Evolutionary conservation across 768 basidiomycete genomes (phyloP).

Genomic region (Butyriboletus loyo): DNA sequence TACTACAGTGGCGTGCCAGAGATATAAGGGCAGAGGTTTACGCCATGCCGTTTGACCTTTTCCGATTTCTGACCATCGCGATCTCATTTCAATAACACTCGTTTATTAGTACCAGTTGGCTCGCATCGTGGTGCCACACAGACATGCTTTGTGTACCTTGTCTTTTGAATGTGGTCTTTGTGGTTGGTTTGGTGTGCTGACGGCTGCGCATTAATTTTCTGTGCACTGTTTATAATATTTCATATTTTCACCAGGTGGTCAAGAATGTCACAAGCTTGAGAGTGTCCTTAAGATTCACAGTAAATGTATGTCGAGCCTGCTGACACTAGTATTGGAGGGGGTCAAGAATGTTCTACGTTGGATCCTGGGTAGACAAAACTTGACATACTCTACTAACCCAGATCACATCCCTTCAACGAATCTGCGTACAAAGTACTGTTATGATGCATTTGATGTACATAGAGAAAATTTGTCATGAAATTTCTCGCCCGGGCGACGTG

Average conservation of each 20-base stretch:
- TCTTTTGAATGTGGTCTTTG: not conserved
- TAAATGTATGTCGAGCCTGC: not conserved
- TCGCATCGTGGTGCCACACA: not conserved
- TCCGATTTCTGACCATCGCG: not conserved
- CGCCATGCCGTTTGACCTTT: not conserved
- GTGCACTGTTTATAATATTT: not conserved
- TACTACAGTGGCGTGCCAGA: conserved; percentile 28
- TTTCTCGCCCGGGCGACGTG: not conserved
- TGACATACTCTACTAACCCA: too few relatives aligned
- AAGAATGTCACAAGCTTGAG: too few relatives aligned
- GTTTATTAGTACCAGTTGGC: not conserved
- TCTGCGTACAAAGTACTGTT: not conserved
- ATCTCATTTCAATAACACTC: not conserved
- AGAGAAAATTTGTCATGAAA: not conserved
- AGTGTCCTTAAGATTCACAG: too few relatives aligned
- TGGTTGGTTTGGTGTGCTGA: not conserved
- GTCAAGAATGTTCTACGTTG: too few relatives aligned
- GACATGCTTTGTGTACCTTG: not conserved
- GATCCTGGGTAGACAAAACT: too few relatives aligned
- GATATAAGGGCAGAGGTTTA: conserved; percentile 7
- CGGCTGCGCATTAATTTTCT: too few relatives aligned
- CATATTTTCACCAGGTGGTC: too few relatives aligned
- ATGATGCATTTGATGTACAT: not conserved
- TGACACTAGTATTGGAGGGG: too few relatives aligned
- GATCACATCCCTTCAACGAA: too few relatives aligned